Percentiles rank a stretch among this genome's conserved stretches.
These are phyloP conservation scores for Neurospora intermedia DNA, from an alignment of 495 filamentous ascomycete species.

Conservation along the genomic window DNA sequence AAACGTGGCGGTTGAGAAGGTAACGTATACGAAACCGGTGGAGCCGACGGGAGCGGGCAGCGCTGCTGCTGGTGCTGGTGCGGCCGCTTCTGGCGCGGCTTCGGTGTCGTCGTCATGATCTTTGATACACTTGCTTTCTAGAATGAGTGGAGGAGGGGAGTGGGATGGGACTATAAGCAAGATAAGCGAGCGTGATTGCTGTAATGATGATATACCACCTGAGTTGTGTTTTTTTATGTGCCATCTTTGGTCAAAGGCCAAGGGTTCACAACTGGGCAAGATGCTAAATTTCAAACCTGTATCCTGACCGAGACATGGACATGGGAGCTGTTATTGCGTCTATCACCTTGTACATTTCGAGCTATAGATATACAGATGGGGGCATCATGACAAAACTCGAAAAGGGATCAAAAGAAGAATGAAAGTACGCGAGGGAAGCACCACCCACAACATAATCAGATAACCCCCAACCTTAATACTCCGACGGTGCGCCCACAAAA, in stretches of 20 bases:
- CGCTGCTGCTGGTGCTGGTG: not conserved
- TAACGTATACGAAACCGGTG: slow-evolving; percentile 86
- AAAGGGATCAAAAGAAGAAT: not conserved
- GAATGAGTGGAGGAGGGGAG: not conserved
- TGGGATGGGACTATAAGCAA: not conserved
- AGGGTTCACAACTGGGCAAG: not conserved
- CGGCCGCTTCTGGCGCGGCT: not conserved
- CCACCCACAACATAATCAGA: not conserved
- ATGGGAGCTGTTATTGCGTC: not conserved
- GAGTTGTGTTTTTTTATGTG: not conserved
- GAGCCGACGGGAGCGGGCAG: slow-evolving; percentile 29
- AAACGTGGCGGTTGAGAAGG: slow-evolving; percentile 93
- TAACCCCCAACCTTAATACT: not conserved
- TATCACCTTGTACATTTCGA: not conserved
- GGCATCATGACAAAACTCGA: not conserved
- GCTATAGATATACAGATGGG: not conserved
- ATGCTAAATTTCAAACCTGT: not conserved
- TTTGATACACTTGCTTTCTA: not conserved
- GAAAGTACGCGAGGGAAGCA: not conserved
- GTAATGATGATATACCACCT: not conserved
- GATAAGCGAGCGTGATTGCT: not conserved
- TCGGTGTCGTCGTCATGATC: not conserved
- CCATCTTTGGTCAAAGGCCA: not conserved
- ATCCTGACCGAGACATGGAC: not conserved
- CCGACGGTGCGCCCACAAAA: not conserved